These are phyloP conservation scores for Hygrophila difformis DNA, from an alignment of 257 asterid genomes.

Conservation along the genomic window DNA sequence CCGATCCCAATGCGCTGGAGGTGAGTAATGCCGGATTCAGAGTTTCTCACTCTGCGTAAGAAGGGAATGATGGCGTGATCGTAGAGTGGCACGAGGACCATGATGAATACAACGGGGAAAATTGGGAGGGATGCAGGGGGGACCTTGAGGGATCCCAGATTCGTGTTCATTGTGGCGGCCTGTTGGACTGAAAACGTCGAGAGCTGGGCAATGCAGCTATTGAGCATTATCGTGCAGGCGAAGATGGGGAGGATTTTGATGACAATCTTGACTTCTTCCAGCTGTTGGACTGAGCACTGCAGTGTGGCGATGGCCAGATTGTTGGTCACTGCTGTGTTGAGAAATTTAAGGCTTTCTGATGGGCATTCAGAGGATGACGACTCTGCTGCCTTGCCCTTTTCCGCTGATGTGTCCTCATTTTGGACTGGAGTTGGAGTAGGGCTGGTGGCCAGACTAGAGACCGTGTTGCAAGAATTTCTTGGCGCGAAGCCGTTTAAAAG, in stretches of 20 bases:
- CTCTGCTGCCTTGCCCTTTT: no score
- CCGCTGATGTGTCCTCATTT: no score
- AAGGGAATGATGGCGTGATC: conserved; percentile 68
- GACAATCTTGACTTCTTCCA: conserved; percentile 78
- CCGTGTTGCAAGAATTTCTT: conserved; percentile 39
- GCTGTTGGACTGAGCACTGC: conserved; percentile 47
- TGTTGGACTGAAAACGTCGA: conserved; percentile 91
- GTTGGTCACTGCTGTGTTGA: conserved; percentile 35
- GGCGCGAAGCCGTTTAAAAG: conserved; percentile 29
- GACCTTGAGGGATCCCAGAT: conserved; percentile 53
- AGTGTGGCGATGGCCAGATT: conserved; percentile 21
- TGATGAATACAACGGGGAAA: conserved; percentile 78
- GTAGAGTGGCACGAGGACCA: conserved; percentile 68
- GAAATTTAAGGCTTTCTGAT: conserved; percentile 40
- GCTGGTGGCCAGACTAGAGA: conserved; percentile 32
- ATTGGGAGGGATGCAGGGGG: conserved; percentile 93
- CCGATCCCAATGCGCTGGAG: conserved; percentile 82
- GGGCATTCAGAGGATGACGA: conserved; percentile 3
- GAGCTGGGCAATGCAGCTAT: conserved; percentile 85
- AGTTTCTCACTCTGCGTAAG: conserved; percentile 38
- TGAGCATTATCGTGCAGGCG: conserved; percentile 75
- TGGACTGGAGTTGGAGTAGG: conserved; percentile 24
- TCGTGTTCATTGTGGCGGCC: conserved; percentile 89
- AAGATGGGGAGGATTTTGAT: conserved; percentile 69
- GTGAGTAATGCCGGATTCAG: conserved; percentile 69